Conservation (phyloP, 345 rosid genomes). For the Arabidopsis arenosa region DNA sequence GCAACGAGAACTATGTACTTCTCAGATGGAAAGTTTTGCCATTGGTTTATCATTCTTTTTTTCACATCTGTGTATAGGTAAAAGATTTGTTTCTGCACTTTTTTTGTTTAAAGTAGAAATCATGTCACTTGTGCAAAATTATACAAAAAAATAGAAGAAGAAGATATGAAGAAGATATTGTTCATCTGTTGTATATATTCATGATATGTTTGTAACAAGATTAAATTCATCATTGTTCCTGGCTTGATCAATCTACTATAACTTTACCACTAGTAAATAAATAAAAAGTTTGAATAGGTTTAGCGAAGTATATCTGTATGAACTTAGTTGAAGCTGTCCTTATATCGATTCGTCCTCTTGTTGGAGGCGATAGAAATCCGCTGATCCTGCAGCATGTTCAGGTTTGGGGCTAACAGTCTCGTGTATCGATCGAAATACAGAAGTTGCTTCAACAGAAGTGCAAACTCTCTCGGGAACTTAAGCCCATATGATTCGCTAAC, state of each 20-base stretch:
- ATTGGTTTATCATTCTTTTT: constrained; percentile 41
- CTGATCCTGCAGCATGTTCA: constrained; percentile 99
- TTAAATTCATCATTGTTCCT: constrained; percentile 31
- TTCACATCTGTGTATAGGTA: constrained; percentile 41
- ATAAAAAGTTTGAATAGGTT: background rate
- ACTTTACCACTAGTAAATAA: constrained; percentile 11
- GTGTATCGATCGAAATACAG: constrained; percentile 95
- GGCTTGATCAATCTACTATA: constrained; percentile 27
- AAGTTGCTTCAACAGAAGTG: constrained; percentile 97
- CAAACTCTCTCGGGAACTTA: constrained; percentile 89
- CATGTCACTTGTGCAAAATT: constrained; percentile 37
- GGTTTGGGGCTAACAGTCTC: constrained; percentile 80
- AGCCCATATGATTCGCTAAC: constrained; percentile 93
- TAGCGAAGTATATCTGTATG: constrained; percentile 14
- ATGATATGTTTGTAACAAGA: constrained; percentile 35
- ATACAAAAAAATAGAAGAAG: background rate
- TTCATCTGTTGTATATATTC: constrained; percentile 25
- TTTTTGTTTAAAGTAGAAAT: constrained; percentile 30
- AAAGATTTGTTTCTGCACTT: constrained; percentile 34
- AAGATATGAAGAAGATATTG: constrained; percentile 1
- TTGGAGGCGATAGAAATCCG: constrained; percentile 78
- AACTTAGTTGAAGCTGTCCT: constrained; percentile 53
- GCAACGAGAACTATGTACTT: constrained; percentile 18
- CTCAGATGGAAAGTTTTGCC: constrained; percentile 32
- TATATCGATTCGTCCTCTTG: constrained; percentile 56